These are phyloP conservation scores for Stachybotrys elegans DNA, from an alignment of 2,329 filamentous ascomycete genomes.

Conservation along the genomic window DNA sequence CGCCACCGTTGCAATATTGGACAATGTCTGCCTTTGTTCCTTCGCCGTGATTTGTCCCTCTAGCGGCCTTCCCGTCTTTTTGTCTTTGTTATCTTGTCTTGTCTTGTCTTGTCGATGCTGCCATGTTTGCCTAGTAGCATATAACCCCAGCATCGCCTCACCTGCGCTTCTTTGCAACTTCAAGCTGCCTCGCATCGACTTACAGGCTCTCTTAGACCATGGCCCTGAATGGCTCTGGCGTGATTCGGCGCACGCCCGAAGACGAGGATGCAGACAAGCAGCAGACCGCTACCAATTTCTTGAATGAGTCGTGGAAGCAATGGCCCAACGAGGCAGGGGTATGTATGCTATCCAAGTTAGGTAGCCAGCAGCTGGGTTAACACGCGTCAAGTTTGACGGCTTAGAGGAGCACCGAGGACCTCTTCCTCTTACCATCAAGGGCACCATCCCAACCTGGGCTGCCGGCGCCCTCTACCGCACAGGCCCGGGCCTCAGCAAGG, in stretches of 20 bases:
- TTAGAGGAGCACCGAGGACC: slow-evolving; percentile 62
- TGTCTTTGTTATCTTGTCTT: too few relatives aligned
- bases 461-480: slow-evolving; percentile 70
- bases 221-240: slow-evolving; percentile 20
- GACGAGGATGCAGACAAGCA: slow-evolving; percentile 20
- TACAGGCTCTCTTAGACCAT: slow-evolving; percentile 9
- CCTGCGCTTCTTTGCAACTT: too few relatives aligned
- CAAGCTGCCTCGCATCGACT: neutral
- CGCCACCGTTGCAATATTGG: too few relatives aligned
- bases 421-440: slow-evolving; percentile 57
- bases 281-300: slow-evolving; percentile 18
- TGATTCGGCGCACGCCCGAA: slow-evolving; percentile 19
- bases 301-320: slow-evolving; percentile 28
- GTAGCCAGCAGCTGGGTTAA: too few relatives aligned
- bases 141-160: too few relatives aligned
- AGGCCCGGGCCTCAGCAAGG: slow-evolving; percentile 61
- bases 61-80: too few relatives aligned
- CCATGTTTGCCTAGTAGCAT: too few relatives aligned
- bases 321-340: slow-evolving; percentile 47
- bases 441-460: slow-evolving; percentile 64
- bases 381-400: slow-evolving; percentile 55
- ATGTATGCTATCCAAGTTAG: too few relatives aligned
- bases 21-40: too few relatives aligned
- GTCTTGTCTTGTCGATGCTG: too few relatives aligned
- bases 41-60: too few relatives aligned